Conservation (phyloP, 2,329 filamentous ascomycete species). For the Ophiobolus disseminans region DNA sequence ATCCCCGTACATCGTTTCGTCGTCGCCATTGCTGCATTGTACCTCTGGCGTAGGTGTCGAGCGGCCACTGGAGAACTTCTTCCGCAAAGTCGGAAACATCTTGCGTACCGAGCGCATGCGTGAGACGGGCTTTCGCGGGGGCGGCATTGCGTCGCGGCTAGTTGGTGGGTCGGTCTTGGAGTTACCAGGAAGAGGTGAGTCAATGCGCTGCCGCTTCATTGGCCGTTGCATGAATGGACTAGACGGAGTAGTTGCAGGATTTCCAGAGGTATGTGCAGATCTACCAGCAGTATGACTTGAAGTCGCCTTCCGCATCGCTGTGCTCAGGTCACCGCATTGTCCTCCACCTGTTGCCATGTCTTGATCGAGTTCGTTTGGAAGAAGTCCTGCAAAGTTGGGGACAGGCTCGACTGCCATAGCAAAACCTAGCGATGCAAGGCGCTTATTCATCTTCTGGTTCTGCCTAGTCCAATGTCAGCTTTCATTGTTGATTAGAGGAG, state of each 20-base stretch:
- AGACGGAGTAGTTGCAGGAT: slow-evolving; percentile 8
- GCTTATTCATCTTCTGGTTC: slow-evolving; percentile 37
- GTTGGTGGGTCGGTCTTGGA: slow-evolving; percentile 22
- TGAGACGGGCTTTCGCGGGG: slow-evolving; percentile 39
- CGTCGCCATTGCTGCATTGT: neutral
- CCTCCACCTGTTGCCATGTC: slow-evolving; percentile 10
- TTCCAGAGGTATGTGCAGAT: slow-evolving; percentile 24
- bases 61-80: slow-evolving; percentile 25
- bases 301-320: slow-evolving; percentile 17
- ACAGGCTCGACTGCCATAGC: slow-evolving; percentile 36
- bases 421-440: slow-evolving; percentile 37
- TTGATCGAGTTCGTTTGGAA: slow-evolving; percentile 14
- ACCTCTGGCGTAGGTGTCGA: slow-evolving; percentile 5
- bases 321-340: slow-evolving; percentile 1
- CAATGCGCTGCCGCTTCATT: slow-evolving; percentile 42
- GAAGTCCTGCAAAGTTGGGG: slow-evolving; percentile 24
- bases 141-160: slow-evolving; percentile 50
- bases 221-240: slow-evolving; percentile 29
- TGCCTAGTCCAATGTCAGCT: slow-evolving; percentile 32
- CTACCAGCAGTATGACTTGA: slow-evolving; percentile 36
- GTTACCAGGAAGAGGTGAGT: slow-evolving; percentile 30
- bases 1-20: slow-evolving; percentile 22
- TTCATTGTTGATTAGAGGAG: too few relatives aligned
- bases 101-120: slow-evolving; percentile 37
- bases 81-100: slow-evolving; percentile 31